Conservation (phyloP, 2,329 filamentous ascomycete genomes). For the Thelonectria discophora region DNA sequence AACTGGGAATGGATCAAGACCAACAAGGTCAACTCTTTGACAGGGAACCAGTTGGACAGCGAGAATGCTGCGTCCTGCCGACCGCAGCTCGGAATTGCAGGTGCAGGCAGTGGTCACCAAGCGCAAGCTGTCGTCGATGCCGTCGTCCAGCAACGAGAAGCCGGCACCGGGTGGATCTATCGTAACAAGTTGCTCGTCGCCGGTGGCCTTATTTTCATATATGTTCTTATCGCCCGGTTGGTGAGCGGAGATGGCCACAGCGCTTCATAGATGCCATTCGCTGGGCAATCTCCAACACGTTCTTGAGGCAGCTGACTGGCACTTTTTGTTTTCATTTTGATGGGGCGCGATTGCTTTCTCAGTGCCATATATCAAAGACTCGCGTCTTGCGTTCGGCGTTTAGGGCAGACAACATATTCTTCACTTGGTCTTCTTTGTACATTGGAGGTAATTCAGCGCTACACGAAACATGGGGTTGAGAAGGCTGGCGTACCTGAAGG, state of each 20-base stretch:
- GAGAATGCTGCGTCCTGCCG: constrained; percentile 63
- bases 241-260: constrained; percentile 60
- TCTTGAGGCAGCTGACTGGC: constrained; percentile 5
- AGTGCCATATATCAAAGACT: constrained; percentile 37
- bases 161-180: constrained; percentile 82
- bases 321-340: constrained; percentile 14
- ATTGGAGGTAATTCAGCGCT: constrained; percentile 18
- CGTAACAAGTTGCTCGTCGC: constrained; percentile 81
- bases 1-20: constrained; percentile 94
- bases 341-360: constrained; percentile 21
- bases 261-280: constrained; percentile 12
- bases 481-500: constrained; percentile 2
- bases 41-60: constrained; percentile 66
- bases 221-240: constrained; percentile 82
- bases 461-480: constrained; percentile 6
- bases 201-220: constrained; percentile 76
- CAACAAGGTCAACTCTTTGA: constrained; percentile 78
- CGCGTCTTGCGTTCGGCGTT: constrained; percentile 40
- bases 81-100: constrained; percentile 66
- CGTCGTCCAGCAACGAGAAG: constrained; percentile 78
- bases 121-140: constrained; percentile 79
- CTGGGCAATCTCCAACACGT: background rate
- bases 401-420: constrained; percentile 30
- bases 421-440: constrained; percentile 23
- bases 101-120: constrained; percentile 66